Base-by-base conservation (phyloP, 2,329 filamentous ascomycete genomes). In the Colletotrichum euphorbiae region DNA sequence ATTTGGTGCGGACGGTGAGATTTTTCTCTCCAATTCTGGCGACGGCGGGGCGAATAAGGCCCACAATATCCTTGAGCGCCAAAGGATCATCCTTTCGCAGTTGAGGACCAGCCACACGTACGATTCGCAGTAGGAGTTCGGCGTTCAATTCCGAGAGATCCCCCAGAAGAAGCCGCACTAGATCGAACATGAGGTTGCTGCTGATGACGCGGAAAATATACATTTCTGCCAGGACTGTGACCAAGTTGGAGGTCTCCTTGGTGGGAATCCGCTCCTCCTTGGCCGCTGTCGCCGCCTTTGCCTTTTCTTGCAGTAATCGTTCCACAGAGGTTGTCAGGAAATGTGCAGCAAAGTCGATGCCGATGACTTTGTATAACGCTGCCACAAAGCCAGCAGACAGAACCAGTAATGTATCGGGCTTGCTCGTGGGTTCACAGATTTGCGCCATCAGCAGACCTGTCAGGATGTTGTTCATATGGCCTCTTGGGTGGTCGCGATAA, bases 171-270 rank as follows among this genome's bases (percentile, higher is more conserved):
- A 92, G 82, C 33, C 93, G 90, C 75, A 98, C 90, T 75, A 97
- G 96, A 78, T 98, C 96, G 75, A 97, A 98, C 28, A 98, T 85
- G 31, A 99, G 85, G 58, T 90, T 91, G 74, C 91, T 91, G 45
- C 92, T 90, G 50, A 98, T 86, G 21, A 98, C 89, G 74, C 97
- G 93, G 75, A 99, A 97, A 56, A 93, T 94, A 80, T 98, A 99
- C 43, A 98, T 84, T 75, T 97, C 90, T 0, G 94, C 90, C 13
- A 98, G 82, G 33, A 98, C 86, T 1, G 92, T 92, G 33, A 97
- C 86, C 48, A 98, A 79, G 76, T 99, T 97, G 8, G 90, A 85
- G 2, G 87, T 84, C 62, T 90, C 86, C 75, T 94, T 94, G 45
- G 78, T 75, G 40, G 69, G 70, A 28, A 74, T 70, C 15, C 71